Evolutionary conservation across 495 filamentous ascomycete genomes (phyloP), one percentile per base, ranked within the genome.

Genomic region (Aspergillus haitiensis): DNA sequence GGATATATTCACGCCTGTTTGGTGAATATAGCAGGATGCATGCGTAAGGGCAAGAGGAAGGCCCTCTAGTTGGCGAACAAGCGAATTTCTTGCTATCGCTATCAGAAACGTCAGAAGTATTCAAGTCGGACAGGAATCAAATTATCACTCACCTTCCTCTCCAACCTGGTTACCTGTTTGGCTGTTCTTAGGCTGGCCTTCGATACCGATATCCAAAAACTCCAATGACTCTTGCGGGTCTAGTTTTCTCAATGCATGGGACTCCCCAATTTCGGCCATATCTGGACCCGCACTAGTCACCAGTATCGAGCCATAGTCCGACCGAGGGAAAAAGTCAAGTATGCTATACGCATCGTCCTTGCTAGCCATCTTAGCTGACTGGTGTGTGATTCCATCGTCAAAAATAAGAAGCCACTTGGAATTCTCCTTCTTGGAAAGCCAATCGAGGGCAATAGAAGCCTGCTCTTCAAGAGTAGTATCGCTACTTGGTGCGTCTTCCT

Each of bases 341-440:
- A 40, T 40, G 37, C 7, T 40, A 40, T 40, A 40, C 37, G 37
- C 37, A 40, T 40, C 37, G n/a, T n/a, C 3, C 21, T 27, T 9
- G 37, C 37, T 40, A 5, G 11, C 0, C 37, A n/a, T 40, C 37
- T 7, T 9, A 40, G 3, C 37, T 9, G 37, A 4, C 6, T 40
- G 37, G 37, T 40, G 37, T 3, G 37, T n/a, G 3, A 40, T n/a
- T n/a, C 10, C 37, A 40, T 40, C 37, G 6, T 40, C 37, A 40
- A 40, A 40, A 40, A 40, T 8, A 40, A 40, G 37, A n/a, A 40
- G 37, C 37, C 37, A 40, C n/a, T 40, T 40, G n/a, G 37, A 40
- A 40, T 40, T 40, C 37, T 40, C 37, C 37, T 40, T n/a, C 37
- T n/a, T 40, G 37, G 37, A 40, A 40, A 40, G 37, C 37, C 37